Evolutionary conservation across 139 green algal genomes (phyloP), one percentile per base, ranked within the genome.

Genomic region (Chlamydomonas urium): DNA sequence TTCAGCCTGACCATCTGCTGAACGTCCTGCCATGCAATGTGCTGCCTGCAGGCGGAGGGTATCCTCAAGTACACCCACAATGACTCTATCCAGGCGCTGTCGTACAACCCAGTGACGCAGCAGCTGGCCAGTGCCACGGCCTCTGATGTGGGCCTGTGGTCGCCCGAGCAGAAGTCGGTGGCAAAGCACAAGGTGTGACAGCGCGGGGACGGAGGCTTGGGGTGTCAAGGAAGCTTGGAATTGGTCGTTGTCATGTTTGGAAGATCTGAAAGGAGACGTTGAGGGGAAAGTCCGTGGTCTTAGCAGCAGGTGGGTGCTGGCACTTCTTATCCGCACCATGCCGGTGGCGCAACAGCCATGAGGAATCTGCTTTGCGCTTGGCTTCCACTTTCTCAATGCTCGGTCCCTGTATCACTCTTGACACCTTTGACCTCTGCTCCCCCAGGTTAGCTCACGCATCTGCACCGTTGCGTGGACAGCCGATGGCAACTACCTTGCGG

Each of bases 61-160:
- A 87, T 95, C 28, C 80, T 95, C 2, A 95, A 94, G 71, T 96
- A 90, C 72, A 90, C 73, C 0, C 89, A 96, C 82, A 88, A 90
- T 56, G 87, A 92, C 42, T 82, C 85, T 6, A 89, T 96, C 42
- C 87, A 93, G 75, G 79, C 67, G 2, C 66, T 96, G n/a, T 79
- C 87, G 0, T 96, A 93, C 74, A 96, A 93, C 78, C 89, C 90
- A 19, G 65, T 91, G 37, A 90, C 84, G 17, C 89, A 93, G 77
- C 90, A 96, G 81, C 86, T 96, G 67, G 85, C 89, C 31, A 90
- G 79, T 65, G 87, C 77, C 8, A 91, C 90, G 23, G 81, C 83
- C 2, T 78, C 53, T 5, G 90, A 96, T 66, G 81, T 96, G 70
- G 90, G 90, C 0, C 83, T 96, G 10, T 96, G 90, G 90, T 90